Evolutionary conservation across 169 alveolate species (phyloP), one percentile per base, ranked within the genome.

Genomic region (Plasmodium gonderi): DNA sequence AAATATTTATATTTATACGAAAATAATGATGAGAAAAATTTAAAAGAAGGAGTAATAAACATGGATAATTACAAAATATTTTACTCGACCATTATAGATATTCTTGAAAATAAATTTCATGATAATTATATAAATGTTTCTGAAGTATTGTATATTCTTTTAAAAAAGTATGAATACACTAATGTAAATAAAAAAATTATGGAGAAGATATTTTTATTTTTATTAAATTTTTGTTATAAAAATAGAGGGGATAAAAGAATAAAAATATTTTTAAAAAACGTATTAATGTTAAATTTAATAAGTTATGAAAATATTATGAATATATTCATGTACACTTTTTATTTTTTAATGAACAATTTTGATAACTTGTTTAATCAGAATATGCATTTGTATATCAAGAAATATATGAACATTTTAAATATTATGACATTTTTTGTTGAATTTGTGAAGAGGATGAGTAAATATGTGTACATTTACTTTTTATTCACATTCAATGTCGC

Each of bases 371-470:
- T 87, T 8, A 77, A 14, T 1, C 67, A 87, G 65, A 75, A 87
- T 49, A 78, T 23, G 6, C n/a, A 87, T 76, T 23, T 6, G 47
- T 87, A 87, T 33, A 87, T 67, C 0, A 36, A 87, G 36, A 54
- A 44, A 76, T 76, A 26, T 45, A 87, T 68, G 1, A 87, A 87
- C 8, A 44, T 87, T 0, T 54, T 87, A 78, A 87, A 87, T 60
- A 31, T 87, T 1, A 87, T 87, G 93, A 87, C 93, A 0, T 87
- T 38, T 60, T 87, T 87, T 54, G 74, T 77, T 0, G 93, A 87
- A 40, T 87, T 64, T 20, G 2, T 87, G 8, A 60, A 78, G 5
- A 20, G 67, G 1, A 74, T 87, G 38, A 76, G 45, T 76, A 76
- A 45, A 23, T 40, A 74, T 20, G 11, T 87, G 0, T 87, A 87